These are phyloP conservation scores for Citrullus colocynthis DNA, from an alignment of 306 rosid species.

Conservation along the genomic window DNA sequence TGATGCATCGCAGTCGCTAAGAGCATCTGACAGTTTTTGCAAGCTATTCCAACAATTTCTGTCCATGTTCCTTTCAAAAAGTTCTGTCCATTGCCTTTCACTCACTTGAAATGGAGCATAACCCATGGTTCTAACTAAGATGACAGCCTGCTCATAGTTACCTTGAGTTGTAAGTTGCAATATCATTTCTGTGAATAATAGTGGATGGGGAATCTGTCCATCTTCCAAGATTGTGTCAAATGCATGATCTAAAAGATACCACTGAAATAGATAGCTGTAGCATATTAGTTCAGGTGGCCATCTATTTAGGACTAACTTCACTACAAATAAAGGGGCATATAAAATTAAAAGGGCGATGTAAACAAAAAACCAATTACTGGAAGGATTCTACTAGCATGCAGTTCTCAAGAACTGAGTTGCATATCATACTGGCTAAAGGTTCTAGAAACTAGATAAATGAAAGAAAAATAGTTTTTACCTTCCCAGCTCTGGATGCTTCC, in stretches of 20 bases:
- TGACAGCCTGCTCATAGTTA: conserved; percentile 46
- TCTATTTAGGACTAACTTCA: background rate
- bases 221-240: conserved; percentile 64
- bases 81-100: conserved; percentile 59
- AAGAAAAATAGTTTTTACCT: conserved; percentile 28
- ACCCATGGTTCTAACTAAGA: conserved; percentile 52
- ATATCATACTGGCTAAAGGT: background rate
- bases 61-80: conserved; percentile 38
- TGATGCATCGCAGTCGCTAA: conserved; percentile 32
- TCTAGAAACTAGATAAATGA: background rate
- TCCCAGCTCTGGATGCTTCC: conserved; percentile 82
- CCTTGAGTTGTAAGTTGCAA: conserved; percentile 42
- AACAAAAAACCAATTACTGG: background rate
- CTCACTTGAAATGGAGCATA: conserved; percentile 69
- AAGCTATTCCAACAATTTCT: conserved; percentile 33
- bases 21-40: conserved; percentile 32
- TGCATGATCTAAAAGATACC: conserved; percentile 76
- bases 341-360: background rate
- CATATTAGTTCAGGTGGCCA: background rate
- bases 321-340: background rate
- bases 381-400: background rate
- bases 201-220: conserved; percentile 54
- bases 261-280: conserved; percentile 27
- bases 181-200: conserved; percentile 53
- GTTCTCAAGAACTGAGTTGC: background rate